These are phyloP conservation scores for Byssothecium circinans DNA, from an alignment of 2,329 filamentous ascomycete species.

Conservation along the genomic window DNA sequence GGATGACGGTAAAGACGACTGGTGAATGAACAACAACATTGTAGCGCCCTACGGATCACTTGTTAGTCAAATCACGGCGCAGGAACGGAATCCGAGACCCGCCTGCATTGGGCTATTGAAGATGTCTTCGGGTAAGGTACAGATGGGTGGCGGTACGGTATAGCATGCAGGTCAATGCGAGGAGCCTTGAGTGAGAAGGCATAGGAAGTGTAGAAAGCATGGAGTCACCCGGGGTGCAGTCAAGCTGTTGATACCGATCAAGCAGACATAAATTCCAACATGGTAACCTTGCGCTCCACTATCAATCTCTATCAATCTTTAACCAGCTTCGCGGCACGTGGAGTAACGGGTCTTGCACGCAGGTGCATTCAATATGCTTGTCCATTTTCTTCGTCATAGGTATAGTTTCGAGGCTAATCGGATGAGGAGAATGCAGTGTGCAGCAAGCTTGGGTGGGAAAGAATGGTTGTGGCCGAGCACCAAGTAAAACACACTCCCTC, in stretches of 20 bases:
- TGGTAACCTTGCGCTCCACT: background rate
- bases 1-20: constrained; percentile 70
- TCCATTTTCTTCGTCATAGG: background rate
- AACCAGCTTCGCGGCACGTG: background rate
- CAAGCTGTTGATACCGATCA: background rate
- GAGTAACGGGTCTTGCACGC: background rate
- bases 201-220: background rate
- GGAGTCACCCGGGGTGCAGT: background rate
- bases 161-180: background rate
- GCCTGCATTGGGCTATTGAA: background rate
- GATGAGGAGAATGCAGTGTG: too few relatives aligned
- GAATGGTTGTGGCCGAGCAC: too few relatives aligned
- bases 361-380: background rate
- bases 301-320: background rate
- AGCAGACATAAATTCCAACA: background rate
- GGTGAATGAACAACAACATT: constrained; percentile 47
- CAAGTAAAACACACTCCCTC: too few relatives aligned
- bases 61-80: background rate
- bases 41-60: background rate
- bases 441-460: too few relatives aligned
- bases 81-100: background rate
- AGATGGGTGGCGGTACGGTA: background rate
- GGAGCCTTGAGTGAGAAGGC: background rate
- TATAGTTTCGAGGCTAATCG: background rate
- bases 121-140: background rate